A percentile compares a stretch with the other conserved stretches of the same genome.
phyloP scores from a whole-genome alignment of 306 rosid species.

The Quercus variabilis region DNA sequence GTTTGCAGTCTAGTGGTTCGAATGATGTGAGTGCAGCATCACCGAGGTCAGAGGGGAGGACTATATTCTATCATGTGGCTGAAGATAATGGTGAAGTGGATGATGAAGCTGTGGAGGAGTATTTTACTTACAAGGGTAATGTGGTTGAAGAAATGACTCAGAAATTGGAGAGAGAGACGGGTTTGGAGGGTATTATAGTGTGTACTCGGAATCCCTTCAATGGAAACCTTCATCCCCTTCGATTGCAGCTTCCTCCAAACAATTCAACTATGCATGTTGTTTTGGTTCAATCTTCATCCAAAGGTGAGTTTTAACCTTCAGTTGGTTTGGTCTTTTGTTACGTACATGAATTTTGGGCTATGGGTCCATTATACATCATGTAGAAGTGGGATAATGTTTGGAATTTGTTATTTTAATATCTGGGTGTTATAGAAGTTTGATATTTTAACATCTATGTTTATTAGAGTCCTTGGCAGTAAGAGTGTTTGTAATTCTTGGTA shows the following conservation, averaged over 20 bases:
- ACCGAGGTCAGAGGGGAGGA: slow-evolving; percentile 64
- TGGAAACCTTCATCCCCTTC: slow-evolving; percentile 76
- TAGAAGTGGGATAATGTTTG: too few relatives aligned
- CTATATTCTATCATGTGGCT: slow-evolving; percentile 77
- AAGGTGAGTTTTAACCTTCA: slow-evolving; percentile 40
- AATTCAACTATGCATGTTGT: slow-evolving; percentile 70
- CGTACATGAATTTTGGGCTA: too few relatives aligned
- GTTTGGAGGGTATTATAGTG: slow-evolving; percentile 63
- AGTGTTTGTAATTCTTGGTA: too few relatives aligned
- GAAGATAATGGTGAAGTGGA: slow-evolving; percentile 73
- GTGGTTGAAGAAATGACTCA: slow-evolving; percentile 71
- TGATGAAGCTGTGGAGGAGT: slow-evolving; percentile 51
- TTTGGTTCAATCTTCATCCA: slow-evolving; percentile 55
- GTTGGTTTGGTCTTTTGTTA: not conserved
- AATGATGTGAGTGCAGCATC: slow-evolving; percentile 34
- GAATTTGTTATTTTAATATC: too few relatives aligned
- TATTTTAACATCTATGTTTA: too few relatives aligned
- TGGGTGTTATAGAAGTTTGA: too few relatives aligned
- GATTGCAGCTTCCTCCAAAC: slow-evolving; percentile 95
- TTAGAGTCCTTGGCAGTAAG: too few relatives aligned
- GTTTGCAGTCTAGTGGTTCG: slow-evolving; percentile 53
- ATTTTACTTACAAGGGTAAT: slow-evolving; percentile 65
- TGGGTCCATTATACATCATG: too few relatives aligned
- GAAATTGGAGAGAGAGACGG: slow-evolving; percentile 76
- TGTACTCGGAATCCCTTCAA: slow-evolving; percentile 77